These are phyloP conservation scores for Baorangia bicolor DNA, from an alignment of 768 basidiomycete genomes.

Conservation along the genomic window DNA sequence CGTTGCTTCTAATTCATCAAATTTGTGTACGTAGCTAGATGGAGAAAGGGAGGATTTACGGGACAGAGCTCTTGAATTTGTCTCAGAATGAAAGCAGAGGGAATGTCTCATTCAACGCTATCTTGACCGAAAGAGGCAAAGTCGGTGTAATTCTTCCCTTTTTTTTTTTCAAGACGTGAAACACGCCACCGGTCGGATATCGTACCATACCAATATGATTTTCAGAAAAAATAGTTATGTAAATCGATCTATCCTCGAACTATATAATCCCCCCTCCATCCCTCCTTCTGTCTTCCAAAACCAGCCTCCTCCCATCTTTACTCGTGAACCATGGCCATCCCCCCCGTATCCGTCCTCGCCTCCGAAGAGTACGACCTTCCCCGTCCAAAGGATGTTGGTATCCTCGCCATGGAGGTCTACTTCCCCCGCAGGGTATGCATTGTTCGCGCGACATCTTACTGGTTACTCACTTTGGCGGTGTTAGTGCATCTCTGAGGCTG, in stretches of 20 bases:
- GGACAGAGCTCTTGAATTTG: neutral
- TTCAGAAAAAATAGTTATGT: constrained; percentile 27
- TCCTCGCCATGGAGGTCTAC: constrained; percentile 92
- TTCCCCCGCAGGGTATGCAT: constrained; percentile 82
- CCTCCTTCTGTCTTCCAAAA: neutral
- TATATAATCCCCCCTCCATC: constrained; percentile 27
- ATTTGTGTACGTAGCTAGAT: no score
- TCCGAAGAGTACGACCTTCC: constrained; percentile 22
- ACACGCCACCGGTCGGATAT: constrained; percentile 30
- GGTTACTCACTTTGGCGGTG: constrained; percentile 6
- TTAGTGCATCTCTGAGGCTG: constrained; percentile 93
- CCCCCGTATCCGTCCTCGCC: constrained; percentile 11
- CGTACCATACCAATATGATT: constrained; percentile 29
- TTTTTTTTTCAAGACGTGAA: constrained; percentile 16
- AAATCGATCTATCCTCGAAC: constrained; percentile 10
- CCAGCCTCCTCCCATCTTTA: neutral
- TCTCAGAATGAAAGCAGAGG: constrained; percentile 1
- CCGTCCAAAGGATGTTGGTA: constrained; percentile 91
- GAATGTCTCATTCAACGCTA: neutral
- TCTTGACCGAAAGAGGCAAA: neutral
- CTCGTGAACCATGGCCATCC: constrained; percentile 24
- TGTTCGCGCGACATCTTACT: constrained; percentile 7
- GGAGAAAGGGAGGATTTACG: neutral
- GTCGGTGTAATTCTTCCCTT: neutral
- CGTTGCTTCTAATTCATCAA: neutral